Evolutionary conservation across 345 rosid species (phyloP).

Genomic region (Syzygium oleosum): DNA sequence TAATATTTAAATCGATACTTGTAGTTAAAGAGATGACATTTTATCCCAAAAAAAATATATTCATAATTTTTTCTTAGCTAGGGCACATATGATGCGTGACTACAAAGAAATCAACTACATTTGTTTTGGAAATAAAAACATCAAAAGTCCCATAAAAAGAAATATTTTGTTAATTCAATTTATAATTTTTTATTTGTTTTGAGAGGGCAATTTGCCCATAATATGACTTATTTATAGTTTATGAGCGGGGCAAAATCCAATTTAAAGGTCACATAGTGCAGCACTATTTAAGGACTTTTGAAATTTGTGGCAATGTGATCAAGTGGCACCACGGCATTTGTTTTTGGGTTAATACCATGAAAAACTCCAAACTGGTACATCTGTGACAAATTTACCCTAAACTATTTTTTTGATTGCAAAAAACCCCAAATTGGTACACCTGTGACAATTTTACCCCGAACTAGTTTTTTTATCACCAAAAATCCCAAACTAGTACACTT

Average conservation of each 20-base stretch:
- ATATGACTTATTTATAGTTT: neutral
- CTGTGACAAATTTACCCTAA: no score
- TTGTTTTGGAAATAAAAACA: neutral
- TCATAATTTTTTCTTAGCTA: neutral
- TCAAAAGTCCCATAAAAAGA: neutral
- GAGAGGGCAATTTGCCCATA: neutral
- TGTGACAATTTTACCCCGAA: no score
- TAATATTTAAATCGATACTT: accelerated
- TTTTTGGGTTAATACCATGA: no score
- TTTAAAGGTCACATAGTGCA: neutral
- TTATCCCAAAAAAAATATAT: neutral
- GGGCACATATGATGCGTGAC: neutral
- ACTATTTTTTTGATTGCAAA: no score
- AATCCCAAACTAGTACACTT: no score
- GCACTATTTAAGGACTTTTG: neutral
- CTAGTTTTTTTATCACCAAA: no score
- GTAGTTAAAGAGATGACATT: neutral
- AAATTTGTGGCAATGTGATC: neutral
- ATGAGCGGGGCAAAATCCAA: no score
- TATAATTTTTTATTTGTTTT: no score
- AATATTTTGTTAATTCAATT: no score
- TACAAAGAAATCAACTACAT: neutral
- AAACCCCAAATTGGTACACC: no score
- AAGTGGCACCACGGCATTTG: neutral
- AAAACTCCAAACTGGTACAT: no score